Base-by-base conservation (phyloP, 2,329 filamentous ascomycete genomes). In the Paecilomyces dactylethromorphus region DNA sequence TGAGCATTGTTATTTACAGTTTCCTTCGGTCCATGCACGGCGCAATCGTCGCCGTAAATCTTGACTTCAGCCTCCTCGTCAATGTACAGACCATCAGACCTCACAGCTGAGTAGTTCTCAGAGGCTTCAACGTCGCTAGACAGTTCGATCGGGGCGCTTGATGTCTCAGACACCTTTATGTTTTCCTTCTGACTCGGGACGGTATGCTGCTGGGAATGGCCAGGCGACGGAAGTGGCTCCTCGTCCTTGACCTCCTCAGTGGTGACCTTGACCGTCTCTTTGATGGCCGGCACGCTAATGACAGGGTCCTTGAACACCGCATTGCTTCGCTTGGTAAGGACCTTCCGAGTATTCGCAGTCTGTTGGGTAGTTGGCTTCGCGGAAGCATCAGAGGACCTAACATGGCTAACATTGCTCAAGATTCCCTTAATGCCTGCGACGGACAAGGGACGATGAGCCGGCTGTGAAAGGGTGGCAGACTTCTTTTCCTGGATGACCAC, bases 371-470 rank as follows among this genome's bases (percentile, higher is more conserved):
- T 55, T n/a, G 71, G 68, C 59, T 73, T 74, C 39, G 71, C 69
- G 57, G 69, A 66, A 32, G 66, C 62, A 39, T 73, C 72, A 49
- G 67, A 63, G 21, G 67, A 66, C 53, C 71, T 73, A n/a, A 67
- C 54, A 61, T 65, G 70, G 55, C 68, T 64, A 53, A 65, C 66
- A 58, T 71, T 72, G 57, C 70, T 73, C 59, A 76, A 57, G 50
- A 74, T 54, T 63, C 71, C 72, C 63, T 76, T 79, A 56, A 77
- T 58, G 18, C 71, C 65, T 21, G 75, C 66, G 55, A 75, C 68
- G 22, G 73, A 74, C 51, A 82, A 65, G 29, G 83, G 82, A 59
- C 86, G 81, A 66, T 88, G 85, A n/a, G 85, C 83, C n/a, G 85
- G 86, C 64, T 84, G 81, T 45, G 78, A 74, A 52, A 83, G 73